Conservation (phyloP, 192 early-diverging fungal species). For the Coemansia sp. region DNA sequence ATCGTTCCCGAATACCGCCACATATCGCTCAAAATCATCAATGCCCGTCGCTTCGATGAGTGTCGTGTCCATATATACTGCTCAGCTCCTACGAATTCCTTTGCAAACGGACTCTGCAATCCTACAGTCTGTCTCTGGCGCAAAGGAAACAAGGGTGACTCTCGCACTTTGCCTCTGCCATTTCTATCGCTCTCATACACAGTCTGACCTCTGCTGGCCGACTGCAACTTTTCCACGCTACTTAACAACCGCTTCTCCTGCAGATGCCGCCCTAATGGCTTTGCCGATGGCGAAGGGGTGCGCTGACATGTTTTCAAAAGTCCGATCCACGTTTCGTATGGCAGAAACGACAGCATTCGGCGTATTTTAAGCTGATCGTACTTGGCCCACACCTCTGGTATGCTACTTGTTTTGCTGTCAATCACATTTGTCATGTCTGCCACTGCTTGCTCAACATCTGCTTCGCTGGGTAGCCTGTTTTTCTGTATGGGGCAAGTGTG, state of each 20-base stretch:
- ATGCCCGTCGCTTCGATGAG: conserved; percentile 41
- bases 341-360: conserved; percentile 36
- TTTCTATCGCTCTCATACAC: neutral
- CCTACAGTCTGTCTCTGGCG: neutral
- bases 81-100: conserved; percentile 8
- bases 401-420: conserved; percentile 4
- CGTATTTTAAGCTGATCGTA: conserved; percentile 47
- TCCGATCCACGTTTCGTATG: conserved; percentile 37
- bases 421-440: conserved; percentile 20
- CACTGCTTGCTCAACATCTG: conserved; percentile 23
- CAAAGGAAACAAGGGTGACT: conserved; percentile 10
- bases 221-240: too few relatives aligned
- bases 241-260: neutral
- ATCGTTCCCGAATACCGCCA: conserved; percentile 26
- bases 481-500: neutral
- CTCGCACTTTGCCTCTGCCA: neutral
- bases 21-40: conserved; percentile 50
- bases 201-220: neutral
- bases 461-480: conserved; percentile 5
- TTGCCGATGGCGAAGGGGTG: neutral
- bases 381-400: conserved; percentile 32
- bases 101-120: conserved; percentile 11
- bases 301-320: conserved; percentile 41
- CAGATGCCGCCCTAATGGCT: neutral
- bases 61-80: conserved; percentile 21